These are phyloP conservation scores for Chrysanthemum makinoi DNA, from an alignment of 129 eudicot genomes.

Conservation along the genomic window DNA sequence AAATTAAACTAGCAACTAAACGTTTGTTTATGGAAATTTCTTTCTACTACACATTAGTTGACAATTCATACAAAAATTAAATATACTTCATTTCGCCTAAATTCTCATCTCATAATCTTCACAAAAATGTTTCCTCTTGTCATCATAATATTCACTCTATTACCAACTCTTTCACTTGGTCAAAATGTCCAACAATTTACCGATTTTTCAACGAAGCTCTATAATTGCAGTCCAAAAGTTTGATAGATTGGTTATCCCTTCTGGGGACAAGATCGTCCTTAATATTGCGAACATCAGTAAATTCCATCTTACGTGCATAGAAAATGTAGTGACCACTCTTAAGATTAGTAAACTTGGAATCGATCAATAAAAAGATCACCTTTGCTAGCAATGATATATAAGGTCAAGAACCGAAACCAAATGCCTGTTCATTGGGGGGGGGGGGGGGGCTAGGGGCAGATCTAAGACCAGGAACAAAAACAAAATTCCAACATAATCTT, in stretches of 20 bases:
- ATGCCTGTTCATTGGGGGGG: too few relatives aligned
- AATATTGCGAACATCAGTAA: constrained; percentile 28
- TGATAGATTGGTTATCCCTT: constrained; percentile 28
- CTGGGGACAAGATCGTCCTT: constrained; percentile 24
- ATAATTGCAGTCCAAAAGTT: constrained; percentile 16
- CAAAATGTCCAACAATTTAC: background rate
- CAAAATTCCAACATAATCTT: too few relatives aligned
- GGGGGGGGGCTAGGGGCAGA: too few relatives aligned
- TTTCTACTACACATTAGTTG: constrained; percentile 11
- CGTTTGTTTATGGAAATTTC: background rate
- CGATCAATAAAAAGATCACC: too few relatives aligned
- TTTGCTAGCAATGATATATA: too few relatives aligned
- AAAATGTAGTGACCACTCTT: background rate
- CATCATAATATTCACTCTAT: background rate
- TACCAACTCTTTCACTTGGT: background rate
- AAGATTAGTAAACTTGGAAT: constrained; percentile 16
- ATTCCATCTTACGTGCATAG: constrained; percentile 25
- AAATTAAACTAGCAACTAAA: constrained; percentile 15
- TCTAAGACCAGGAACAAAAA: too few relatives aligned
- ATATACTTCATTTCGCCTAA: background rate
- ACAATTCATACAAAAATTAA: background rate
- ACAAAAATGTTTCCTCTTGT: constrained; percentile 1
- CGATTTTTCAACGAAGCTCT: background rate
- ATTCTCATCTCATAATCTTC: background rate
- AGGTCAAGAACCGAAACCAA: too few relatives aligned